Evolutionary conservation across 1,139 yeast genomes (phyloP).

Genomic region (Suhomyces guaymorum): DNA sequence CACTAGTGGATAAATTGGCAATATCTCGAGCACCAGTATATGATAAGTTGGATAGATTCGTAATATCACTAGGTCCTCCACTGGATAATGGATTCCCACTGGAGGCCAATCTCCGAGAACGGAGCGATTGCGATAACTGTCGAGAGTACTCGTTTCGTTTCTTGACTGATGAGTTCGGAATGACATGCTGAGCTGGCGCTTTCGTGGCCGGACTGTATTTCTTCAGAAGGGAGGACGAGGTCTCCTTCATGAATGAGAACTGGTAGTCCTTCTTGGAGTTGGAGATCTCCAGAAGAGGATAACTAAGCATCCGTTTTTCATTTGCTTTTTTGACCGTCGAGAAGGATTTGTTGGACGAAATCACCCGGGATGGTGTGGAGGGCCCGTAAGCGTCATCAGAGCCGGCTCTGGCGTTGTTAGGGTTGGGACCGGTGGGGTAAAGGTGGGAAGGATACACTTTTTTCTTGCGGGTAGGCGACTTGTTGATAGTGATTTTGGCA

Average conservation of each 20-base stretch:
- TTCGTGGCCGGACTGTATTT: conserved; percentile 19
- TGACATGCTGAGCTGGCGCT: conserved; percentile 2
- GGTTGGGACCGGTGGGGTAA: conserved; percentile 20
- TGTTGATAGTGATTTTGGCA: conserved; percentile 27
- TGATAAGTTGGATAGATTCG: conserved; percentile 17
- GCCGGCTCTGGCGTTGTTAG: conserved; percentile 15
- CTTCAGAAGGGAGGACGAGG: conserved; percentile 37
- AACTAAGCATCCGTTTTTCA: conserved; percentile 14
- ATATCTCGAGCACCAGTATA: conserved; percentile 1
- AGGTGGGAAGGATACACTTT: conserved; percentile 26
- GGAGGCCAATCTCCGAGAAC: conserved; percentile 20
- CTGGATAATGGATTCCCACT: too few species aligned
- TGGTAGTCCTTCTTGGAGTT: conserved; percentile 18
- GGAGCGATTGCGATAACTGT: conserved; percentile 19
- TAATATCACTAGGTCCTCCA: conserved; percentile 24
- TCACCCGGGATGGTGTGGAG: conserved; percentile 11
- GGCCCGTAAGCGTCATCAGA: conserved; percentile 5
- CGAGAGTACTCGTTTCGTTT: conserved; percentile 22
- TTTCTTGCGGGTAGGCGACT: conserved; percentile 24
- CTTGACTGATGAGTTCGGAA: conserved; percentile 15
- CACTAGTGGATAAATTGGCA: too few species aligned
- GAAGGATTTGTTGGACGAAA: conserved; percentile 13
- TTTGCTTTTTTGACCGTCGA: conserved; percentile 14
- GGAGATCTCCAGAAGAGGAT: conserved; percentile 14
- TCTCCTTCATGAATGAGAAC: conserved; percentile 41